A percentile compares a stretch with the other conserved stretches of the same genome.
Conservation (phyloP, 129 eudicot species). For the Centella asiatica region DNA sequence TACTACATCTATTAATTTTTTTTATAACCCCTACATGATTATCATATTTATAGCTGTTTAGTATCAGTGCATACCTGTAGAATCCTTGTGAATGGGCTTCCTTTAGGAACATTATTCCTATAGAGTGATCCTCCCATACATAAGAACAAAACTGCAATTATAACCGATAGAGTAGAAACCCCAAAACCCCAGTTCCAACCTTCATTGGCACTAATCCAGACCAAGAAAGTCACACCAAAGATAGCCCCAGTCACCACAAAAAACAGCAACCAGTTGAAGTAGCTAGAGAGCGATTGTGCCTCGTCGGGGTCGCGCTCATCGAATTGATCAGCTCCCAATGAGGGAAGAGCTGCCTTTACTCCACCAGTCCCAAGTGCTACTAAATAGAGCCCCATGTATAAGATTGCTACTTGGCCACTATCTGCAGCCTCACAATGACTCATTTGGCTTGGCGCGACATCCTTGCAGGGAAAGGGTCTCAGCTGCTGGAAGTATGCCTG, state of each 20-base stretch:
- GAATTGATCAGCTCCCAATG: slow-evolving; percentile 79
- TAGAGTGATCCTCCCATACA: slow-evolving; percentile 54
- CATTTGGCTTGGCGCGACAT: slow-evolving; percentile 17
- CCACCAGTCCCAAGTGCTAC: slow-evolving; percentile 67
- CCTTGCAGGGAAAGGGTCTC: slow-evolving; percentile 67
- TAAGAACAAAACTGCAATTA: slow-evolving; percentile 39
- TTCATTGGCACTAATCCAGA: slow-evolving; percentile 52
- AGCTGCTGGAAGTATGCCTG: slow-evolving; percentile 64
- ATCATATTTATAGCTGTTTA: background rate
- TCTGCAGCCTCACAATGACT: slow-evolving; percentile 43
- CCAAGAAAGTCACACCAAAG: slow-evolving; percentile 64
- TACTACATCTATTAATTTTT: background rate
- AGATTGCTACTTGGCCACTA: slow-evolving; percentile 44
- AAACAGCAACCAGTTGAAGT: slow-evolving; percentile 61
- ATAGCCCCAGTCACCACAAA: slow-evolving; percentile 43
- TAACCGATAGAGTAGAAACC: slow-evolving; percentile 39
- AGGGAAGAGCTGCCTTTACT: slow-evolving; percentile 58
- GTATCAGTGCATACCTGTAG: slow-evolving; percentile 32
- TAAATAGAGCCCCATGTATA: slow-evolving; percentile 50
- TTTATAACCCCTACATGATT: background rate
- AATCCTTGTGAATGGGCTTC: slow-evolving; percentile 60
- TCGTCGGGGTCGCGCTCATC: slow-evolving; percentile 62
- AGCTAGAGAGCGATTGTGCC: slow-evolving; percentile 50
- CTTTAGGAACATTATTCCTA: slow-evolving; percentile 48
- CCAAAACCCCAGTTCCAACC: slow-evolving; percentile 79